Percentiles rank a stretch among this genome's conserved stretches.
Conservation (phyloP, 192 early-diverging fungal genomes). For the Entomortierella beljakovae region DNA sequence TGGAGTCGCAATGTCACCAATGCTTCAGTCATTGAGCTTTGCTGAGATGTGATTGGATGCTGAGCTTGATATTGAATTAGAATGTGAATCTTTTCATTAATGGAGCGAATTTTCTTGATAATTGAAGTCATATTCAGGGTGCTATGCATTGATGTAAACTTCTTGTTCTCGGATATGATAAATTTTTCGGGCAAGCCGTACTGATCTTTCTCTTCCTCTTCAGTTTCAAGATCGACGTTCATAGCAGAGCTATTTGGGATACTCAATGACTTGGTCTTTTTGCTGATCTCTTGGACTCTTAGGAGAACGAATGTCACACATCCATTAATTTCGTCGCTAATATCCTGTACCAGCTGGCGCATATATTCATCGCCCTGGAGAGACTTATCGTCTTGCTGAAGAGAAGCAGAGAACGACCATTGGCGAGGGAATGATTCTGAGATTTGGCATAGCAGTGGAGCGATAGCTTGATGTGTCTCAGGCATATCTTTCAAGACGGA, state of each 20-base stretch:
- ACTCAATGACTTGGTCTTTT: conserved; percentile 15
- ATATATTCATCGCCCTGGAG: conserved; percentile 28
- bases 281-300: conserved; percentile 47
- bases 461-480: conserved; percentile 45
- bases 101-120: conserved; percentile 36
- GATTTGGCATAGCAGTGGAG: conserved; percentile 57
- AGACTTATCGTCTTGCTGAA: conserved; percentile 1
- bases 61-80: conserved; percentile 18
- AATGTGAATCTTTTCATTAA: conserved; percentile 43
- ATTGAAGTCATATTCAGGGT: conserved; percentile 52
- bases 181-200: conserved; percentile 62
- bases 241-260: conserved; percentile 52
- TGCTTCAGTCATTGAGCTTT: conserved; percentile 36
- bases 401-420: conserved; percentile 2
- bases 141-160: conserved; percentile 38
- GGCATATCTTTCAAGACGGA: conserved; percentile 37
- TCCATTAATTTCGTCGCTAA: conserved; percentile 47
- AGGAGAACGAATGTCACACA: conserved; percentile 44
- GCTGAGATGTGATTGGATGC: neutral
- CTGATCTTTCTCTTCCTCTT: conserved; percentile 51
- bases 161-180: conserved; percentile 57
- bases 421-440: conserved; percentile 40
- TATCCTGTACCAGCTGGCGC: conserved; percentile 34
- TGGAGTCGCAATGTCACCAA: conserved; percentile 56
- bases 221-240: conserved; percentile 55